These are phyloP conservation scores for Russula sp. DNA, from an alignment of 768 basidiomycete genomes.

Conservation along the genomic window DNA sequence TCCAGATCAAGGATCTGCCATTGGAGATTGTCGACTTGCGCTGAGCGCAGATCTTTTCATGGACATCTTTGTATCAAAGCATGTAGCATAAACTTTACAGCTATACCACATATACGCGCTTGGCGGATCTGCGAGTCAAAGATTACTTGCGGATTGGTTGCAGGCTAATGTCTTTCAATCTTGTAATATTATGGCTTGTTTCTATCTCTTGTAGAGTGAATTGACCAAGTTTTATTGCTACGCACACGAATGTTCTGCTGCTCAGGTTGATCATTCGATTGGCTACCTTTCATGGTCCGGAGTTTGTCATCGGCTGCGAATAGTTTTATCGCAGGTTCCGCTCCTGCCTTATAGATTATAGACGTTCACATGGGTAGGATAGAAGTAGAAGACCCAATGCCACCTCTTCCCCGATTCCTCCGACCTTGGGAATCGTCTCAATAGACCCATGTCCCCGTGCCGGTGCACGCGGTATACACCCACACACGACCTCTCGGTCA, in stretches of 20 bases:
- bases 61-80: not conserved
- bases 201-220: not conserved
- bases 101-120: not conserved
- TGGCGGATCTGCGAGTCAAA: conserved; percentile 7
- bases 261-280: too few species aligned
- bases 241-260: not conserved
- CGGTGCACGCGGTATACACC: conserved; percentile 30
- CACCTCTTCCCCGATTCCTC: conserved; percentile 22
- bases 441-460: not conserved
- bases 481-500: conserved; percentile 37
- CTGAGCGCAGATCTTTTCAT: conserved; percentile 15
- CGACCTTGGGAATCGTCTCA: conserved; percentile 7
- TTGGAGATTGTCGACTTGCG: conserved; percentile 86
- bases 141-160: not conserved
- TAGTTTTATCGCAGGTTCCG: too few species aligned
- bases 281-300: too few species aligned
- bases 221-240: not conserved
- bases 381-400: not conserved
- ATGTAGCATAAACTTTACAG: conserved; percentile 7
- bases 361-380: too few species aligned
- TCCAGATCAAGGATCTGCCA: conserved; percentile 63
- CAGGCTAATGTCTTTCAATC: conserved; percentile 10
- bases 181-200: conserved; percentile 9
- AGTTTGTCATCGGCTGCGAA: too few species aligned
- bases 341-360: too few species aligned